Conservation (phyloP, 2,329 filamentous ascomycete species). For the Fusarium albosuccineum region DNA sequence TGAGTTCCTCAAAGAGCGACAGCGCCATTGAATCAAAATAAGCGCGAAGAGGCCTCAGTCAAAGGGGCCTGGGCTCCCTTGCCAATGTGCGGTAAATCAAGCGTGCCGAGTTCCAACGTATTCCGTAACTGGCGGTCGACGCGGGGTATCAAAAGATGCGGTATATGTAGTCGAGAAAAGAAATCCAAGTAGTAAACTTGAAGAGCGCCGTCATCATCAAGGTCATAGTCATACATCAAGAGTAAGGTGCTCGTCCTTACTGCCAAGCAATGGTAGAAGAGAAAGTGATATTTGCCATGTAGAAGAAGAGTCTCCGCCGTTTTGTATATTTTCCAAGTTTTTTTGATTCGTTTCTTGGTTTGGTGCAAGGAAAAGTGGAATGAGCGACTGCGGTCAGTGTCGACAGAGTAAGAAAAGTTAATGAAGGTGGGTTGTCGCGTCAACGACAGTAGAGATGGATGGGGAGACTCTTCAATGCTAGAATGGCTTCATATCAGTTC, state of each 20-base stretch:
- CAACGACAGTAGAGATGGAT: constrained; percentile 13
- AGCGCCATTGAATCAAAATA: constrained; percentile 10
- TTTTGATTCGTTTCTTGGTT: constrained; percentile 28
- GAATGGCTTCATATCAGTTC: constrained; percentile 30
- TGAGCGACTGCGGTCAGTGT: constrained; percentile 52
- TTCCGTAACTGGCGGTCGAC: constrained; percentile 44
- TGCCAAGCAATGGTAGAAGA: constrained; percentile 9
- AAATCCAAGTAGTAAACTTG: constrained; percentile 43
- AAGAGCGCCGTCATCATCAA: constrained; percentile 42
- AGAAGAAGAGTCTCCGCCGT: constrained; percentile 41
- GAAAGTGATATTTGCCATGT: constrained; percentile 10
- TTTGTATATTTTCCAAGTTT: constrained; percentile 39
- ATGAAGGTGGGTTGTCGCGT: constrained; percentile 39
- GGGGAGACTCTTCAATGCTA: constrained; percentile 43
- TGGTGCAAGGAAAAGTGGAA: constrained; percentile 48
- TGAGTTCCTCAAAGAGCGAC: constrained; percentile 38
- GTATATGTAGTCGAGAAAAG: constrained; percentile 49
- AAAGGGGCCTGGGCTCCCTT: constrained; percentile 34
- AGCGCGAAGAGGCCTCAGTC: constrained; percentile 32
- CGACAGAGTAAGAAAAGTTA: constrained; percentile 37
- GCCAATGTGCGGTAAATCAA: constrained; percentile 40
- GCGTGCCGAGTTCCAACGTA: constrained; percentile 35
- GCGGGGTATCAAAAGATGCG: constrained; percentile 48
- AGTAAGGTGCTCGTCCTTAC: constrained; percentile 18
- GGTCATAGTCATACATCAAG: constrained; percentile 45